Evolutionary conservation across 768 basidiomycete genomes (phyloP), one percentile per base, ranked within the genome.

Genomic region (Collybia sp.): DNA sequence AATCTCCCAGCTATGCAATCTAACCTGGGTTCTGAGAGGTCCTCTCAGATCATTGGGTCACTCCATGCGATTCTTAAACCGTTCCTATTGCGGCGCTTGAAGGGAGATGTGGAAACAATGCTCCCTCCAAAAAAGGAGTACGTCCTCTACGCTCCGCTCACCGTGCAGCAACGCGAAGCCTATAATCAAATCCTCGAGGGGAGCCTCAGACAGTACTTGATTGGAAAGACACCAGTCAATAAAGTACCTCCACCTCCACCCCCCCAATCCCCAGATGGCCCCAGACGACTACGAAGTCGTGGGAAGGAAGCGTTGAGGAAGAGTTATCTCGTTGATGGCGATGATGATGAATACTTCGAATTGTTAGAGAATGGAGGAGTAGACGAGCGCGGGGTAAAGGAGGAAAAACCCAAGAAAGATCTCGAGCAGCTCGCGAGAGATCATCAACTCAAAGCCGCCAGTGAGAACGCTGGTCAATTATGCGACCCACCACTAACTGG

Each of bases 41-140:
- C 83, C 1, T 65, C 77, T 0, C 71, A 80, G 34, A 76, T 95
- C 53, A 85, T 96, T 48, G 72, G 79, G 20, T 78, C 86, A 0
- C 77, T 97, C 0, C 93, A 96, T 61, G 79, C 81, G 2, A 94
- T 99, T 56, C 79, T 99, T 41, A 93, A 93, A 54, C 96, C 96
- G 1, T 99, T 98, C 75, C 77, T 98, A 20, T 75, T 98, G 0
- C 82, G 96, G 10, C 81, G 96, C 10, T 74, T 97, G 46, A 98
- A 98, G 64, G 82, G 71, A 5, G 96, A 99, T 54, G 95, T 98
- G 8, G 75, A 79, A 48, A 75, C 77, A 45, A 68, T 76, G 18
- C 69, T 98, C 3, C 96, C 96, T 0, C 88, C 88, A 2, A 93
- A 92, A 68, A 93, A 93, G 63, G 91, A 93, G 64, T 99, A 99